phyloP scores from a whole-genome alignment of 2,329 filamentous ascomycete genomes.

The Akanthomyces muscarius region DNA sequence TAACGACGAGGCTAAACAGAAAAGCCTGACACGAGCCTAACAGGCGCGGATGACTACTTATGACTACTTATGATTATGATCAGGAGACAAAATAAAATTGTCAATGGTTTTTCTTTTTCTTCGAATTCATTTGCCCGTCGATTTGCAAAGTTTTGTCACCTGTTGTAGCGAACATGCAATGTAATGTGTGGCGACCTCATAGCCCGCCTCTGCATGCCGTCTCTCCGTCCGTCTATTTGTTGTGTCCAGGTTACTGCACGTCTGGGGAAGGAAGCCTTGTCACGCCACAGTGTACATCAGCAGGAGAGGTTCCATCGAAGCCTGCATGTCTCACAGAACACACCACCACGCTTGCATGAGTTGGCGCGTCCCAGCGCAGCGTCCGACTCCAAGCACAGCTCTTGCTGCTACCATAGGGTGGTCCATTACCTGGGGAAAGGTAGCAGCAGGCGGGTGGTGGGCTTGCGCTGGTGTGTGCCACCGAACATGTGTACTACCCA shows the following conservation, averaged over 20 bases:
- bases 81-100: conserved; percentile 10
- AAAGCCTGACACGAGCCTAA: background rate
- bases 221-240: too few relatives aligned
- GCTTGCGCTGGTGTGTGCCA: too few relatives aligned
- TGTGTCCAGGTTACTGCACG: background rate
- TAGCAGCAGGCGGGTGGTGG: too few relatives aligned
- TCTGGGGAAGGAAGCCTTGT: background rate
- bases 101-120: background rate
- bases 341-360: background rate
- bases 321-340: conserved; percentile 8
- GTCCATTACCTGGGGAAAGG: too few relatives aligned
- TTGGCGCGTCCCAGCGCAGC: background rate
- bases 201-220: too few relatives aligned
- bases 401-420: too few relatives aligned
- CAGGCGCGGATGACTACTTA: background rate
- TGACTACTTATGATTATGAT: conserved; percentile 3
- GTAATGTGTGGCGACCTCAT: background rate
- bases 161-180: background rate
- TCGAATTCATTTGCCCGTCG: too few relatives aligned
- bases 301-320: background rate
- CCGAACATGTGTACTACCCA: too few relatives aligned
- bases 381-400: too few relatives aligned
- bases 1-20: too few relatives aligned
- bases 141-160: background rate
- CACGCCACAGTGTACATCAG: conserved; percentile 5